Conservation (phyloP, 345 rosid species). For the Eucalyptus pauciflora region DNA sequence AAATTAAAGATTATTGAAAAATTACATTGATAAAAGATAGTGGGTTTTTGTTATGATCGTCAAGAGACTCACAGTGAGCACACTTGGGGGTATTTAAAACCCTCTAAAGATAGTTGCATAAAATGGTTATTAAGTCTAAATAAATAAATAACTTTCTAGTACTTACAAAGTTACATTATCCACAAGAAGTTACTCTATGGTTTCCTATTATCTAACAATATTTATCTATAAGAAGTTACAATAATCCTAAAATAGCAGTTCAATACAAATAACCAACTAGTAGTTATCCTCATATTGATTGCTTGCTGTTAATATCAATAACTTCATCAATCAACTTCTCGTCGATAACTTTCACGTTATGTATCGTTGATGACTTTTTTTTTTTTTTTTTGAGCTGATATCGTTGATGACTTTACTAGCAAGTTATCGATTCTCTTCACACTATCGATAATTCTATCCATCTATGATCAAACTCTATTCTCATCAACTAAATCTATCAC, state of each 20-base stretch:
- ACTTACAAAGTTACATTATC: not conserved
- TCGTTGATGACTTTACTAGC: not conserved
- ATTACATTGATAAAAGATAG: not conserved
- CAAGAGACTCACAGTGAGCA: not conserved
- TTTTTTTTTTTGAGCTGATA: too few species aligned
- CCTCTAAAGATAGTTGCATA: not conserved
- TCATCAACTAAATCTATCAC: not conserved
- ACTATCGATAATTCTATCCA: too few species aligned
- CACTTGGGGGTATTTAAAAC: too few species aligned
- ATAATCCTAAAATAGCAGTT: not conserved
- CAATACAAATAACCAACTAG: not conserved
- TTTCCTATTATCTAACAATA: not conserved
- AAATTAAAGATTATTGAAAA: not conserved
- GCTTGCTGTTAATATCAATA: not conserved
- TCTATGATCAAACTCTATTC: not conserved
- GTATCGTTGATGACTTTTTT: not conserved
- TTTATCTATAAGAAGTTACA: too few species aligned
- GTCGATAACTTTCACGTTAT: not conserved
- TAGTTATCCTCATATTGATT: not conserved
- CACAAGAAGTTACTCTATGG: not conserved
- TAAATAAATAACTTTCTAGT: not conserved
- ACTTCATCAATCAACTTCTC: not conserved
- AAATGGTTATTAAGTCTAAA: not conserved
- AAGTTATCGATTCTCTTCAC: not conserved
- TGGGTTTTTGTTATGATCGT: not conserved